These are phyloP conservation scores for Xanthoceras sorbifolium DNA, from an alignment of 345 rosid genomes.

Conservation along the genomic window DNA sequence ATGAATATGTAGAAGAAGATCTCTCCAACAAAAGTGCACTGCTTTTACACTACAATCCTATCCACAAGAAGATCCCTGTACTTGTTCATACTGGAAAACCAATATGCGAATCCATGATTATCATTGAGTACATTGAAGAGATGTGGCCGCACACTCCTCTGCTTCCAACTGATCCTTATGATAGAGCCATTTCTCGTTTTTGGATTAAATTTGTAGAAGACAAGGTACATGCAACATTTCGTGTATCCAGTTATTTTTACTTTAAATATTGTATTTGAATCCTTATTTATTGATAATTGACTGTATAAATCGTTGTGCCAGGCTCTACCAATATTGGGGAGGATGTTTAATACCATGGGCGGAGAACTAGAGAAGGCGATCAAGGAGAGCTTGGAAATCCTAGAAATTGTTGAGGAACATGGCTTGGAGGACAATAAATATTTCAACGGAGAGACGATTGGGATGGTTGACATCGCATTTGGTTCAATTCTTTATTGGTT, in stretches of 20 bases:
- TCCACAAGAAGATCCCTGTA: slow-evolving; percentile 39
- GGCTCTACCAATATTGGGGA: slow-evolving; percentile 21
- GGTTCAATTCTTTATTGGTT: slow-evolving; percentile 19
- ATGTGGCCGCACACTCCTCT: slow-evolving; percentile 31
- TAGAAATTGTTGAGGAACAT: slow-evolving; percentile 18
- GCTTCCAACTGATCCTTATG: slow-evolving; percentile 32
- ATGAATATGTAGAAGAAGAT: slow-evolving; percentile 20
- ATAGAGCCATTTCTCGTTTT: slow-evolving; percentile 27
- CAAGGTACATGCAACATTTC: slow-evolving; percentile 33
- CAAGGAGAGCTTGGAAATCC: slow-evolving; percentile 16
- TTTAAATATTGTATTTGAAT: background rate
- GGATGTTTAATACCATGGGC: background rate
- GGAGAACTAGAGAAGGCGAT: slow-evolving; percentile 18
- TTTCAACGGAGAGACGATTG: slow-evolving; percentile 21
- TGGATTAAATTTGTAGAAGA: slow-evolving; percentile 39
- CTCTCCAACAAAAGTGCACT: slow-evolving; percentile 29
- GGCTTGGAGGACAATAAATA: slow-evolving; percentile 19
- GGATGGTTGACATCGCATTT: slow-evolving; percentile 30
- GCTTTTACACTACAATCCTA: slow-evolving; percentile 32
- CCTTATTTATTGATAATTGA: no score
- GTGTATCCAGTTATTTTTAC: no score
- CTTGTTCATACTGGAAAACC: slow-evolving; percentile 33
- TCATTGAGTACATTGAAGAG: slow-evolving; percentile 39
- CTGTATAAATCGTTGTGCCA: background rate
- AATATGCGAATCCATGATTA: slow-evolving; percentile 34